A percentile compares a stretch with the other conserved stretches of the same genome.
Conservation (phyloP, 1,284 basidiomycete genomes). For the Phenoliferia sp. region DNA sequence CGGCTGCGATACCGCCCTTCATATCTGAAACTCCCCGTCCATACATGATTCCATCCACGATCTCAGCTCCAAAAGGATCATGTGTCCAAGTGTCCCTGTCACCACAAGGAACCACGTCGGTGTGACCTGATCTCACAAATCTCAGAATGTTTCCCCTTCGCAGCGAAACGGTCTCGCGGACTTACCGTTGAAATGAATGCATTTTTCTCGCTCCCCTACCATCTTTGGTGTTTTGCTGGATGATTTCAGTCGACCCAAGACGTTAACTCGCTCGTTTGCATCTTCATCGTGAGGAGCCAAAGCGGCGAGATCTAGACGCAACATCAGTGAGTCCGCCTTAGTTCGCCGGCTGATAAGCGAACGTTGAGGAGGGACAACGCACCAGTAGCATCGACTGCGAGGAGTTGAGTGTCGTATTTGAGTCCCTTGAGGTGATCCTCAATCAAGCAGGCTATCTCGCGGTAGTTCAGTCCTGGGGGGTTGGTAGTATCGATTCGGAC, state of each 20-base stretch:
- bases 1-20: conserved; percentile 27
- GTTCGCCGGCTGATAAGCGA: neutral
- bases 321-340: conserved; percentile 9
- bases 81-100: conserved; percentile 14
- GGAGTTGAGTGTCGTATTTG: conserved; percentile 10
- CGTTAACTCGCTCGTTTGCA: conserved; percentile 17
- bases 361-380: neutral
- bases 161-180: neutral
- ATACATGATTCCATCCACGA: conserved; percentile 9
- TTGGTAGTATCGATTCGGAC: conserved; percentile 21
- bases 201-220: conserved; percentile 2
- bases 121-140: conserved; percentile 5
- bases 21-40: conserved; percentile 24
- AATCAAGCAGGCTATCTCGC: conserved; percentile 13
- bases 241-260: conserved; percentile 13
- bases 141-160: too few species aligned
- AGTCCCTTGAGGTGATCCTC: conserved; percentile 11
- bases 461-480: conserved; percentile 26
- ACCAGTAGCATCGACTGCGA: neutral
- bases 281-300: conserved; percentile 17
- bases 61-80: conserved; percentile 12
- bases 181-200: conserved; percentile 4
- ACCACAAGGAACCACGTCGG: conserved; percentile 21
- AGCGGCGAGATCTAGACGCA: conserved; percentile 6
- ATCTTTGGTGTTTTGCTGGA: conserved; percentile 7